Evolutionary conservation across 352 stramenopile genomes (phyloP), one percentile per base, ranked within the genome.

Genomic region (Globisporangium alternatum): DNA sequence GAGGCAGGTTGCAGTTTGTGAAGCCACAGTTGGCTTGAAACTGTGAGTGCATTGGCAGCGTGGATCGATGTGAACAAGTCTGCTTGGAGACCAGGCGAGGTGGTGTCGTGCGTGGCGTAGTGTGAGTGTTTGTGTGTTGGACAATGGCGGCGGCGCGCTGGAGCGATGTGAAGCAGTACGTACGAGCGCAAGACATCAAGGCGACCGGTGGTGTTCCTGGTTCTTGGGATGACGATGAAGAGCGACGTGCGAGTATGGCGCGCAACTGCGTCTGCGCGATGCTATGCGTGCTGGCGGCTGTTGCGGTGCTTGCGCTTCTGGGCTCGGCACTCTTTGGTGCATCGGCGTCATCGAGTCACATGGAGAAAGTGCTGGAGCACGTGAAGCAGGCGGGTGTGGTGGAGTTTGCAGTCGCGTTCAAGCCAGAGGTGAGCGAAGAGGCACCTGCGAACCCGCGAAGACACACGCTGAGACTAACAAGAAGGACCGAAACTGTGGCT

Each of bases 271-370:
- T 75, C 5, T 80, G 69, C 31, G 5, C 76, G 6, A 60, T 67
- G 15, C 60, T 86, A 17, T 62, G 64, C 2, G 52, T 62, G 17
- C 66, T 83, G 53, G 60, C 68, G 33, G 47, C 43, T 1, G 55
- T 78, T 22, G 71, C 64, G 15, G 68, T 80, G 48, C 47, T 65
- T 33, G 70, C 78, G 63, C 78, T 68, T 66, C 55, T 83, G 7
- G 75, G 61, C 59, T 56, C 78, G 2, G 70, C 64, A 9, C 56
- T 52, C 3, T 60, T 48, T 5, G 72, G 64, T 22, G 68, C 57
- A 44, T 67, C 68, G 3, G 61, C 39, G 17, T 68, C 70, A 1
- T 57, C 53, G 19, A 63, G 65, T 22, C 70, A 78, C 61, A 64
- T 66, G 2, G 64, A 62, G 21, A 60, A 52, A 0, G 65, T 81